Evolutionary conservation across 176 grass and related monocot genomes (phyloP), one percentile per base, ranked within the genome.

Genomic region (Urochloa ruziziensis): DNA sequence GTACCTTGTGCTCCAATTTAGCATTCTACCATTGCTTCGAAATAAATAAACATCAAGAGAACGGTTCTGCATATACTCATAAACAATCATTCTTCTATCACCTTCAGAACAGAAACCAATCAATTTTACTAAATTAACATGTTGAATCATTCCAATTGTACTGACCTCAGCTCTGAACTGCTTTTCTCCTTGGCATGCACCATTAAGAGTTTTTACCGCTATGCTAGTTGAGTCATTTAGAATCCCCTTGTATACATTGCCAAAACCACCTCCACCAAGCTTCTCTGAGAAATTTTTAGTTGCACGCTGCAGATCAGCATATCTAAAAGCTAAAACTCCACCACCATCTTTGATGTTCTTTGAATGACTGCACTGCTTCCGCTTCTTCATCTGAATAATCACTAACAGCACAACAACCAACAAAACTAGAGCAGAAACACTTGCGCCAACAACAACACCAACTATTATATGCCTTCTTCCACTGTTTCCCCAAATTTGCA

Each of bases 131-230:
- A 70, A 70, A 70, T 70, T 70, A 13, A 44, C 67, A 44, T 70
- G 67, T 44, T 70, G 67, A 70, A 70, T 70, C 67, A 70, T 70
- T 70, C 67, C 67, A 27, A 70, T 44, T 44, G 67, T 70, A 70
- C 66, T 69, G 23, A 69, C 39, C 66, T 69, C 66, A 6, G 66
- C 66, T 27, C 66, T 43, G 23, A 69, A 69, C 37, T 70, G 67
- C 39, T 70, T 70, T 14, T 70, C 67, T 44, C 67, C 67, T 44
- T 70, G 67, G 40, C 12, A 5, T 44, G 67, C n/a, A 23, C 67
- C 67, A 43, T 25, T 7, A 34, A 70, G 67, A 42, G 39, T 44
- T 10, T 70, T 70, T 25, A 70, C 67, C 2, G 67, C 67, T 25
- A 44, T 44, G 21, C 1, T 2, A 12, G 24, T 71, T 47, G 42